phyloP scores from a whole-genome alignment of 805 yeast genomes.

The Cyberlindnera maritima region DNA sequence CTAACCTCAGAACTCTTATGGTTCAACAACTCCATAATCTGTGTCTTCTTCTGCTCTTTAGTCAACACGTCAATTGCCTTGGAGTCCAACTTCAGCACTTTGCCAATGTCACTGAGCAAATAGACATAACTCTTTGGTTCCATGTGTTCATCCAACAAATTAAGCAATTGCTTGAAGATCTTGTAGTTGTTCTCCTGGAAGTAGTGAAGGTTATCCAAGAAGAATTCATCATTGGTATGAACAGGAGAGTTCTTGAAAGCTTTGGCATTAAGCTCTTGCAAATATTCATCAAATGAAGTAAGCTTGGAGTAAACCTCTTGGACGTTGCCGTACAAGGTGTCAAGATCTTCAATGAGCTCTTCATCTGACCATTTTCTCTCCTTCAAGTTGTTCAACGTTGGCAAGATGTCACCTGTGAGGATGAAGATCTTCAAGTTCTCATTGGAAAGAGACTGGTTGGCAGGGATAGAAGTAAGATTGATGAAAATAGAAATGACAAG shows the following conservation, averaged over 20 bases:
- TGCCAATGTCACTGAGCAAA: constrained; percentile 64
- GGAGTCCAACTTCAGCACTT: constrained; percentile 58
- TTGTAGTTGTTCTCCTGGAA: constrained; percentile 81
- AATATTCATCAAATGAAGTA: constrained; percentile 91
- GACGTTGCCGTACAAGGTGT: constrained; percentile 53
- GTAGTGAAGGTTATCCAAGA: constrained; percentile 76
- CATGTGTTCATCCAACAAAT: constrained; percentile 42
- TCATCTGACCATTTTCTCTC: constrained; percentile 95
- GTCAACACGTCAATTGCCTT: constrained; percentile 55
- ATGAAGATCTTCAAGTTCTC: constrained; percentile 62
- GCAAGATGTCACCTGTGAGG: constrained; percentile 72
- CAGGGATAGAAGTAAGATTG: constrained; percentile 48
- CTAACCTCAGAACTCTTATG: constrained; percentile 82
- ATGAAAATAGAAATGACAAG: constrained; percentile 72
- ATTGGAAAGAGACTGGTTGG: constrained; percentile 34
- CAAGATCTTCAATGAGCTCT: constrained; percentile 76
- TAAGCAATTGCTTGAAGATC: constrained; percentile 59
- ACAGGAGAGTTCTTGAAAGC: constrained; percentile 88
- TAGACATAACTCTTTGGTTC: constrained; percentile 48
- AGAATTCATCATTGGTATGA: constrained; percentile 82
- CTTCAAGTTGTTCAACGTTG: constrained; percentile 62
- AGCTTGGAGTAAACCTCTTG: constrained; percentile 71
- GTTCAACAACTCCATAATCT: constrained; percentile 81
- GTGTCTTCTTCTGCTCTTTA: constrained; percentile 63
- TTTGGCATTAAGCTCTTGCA: constrained; percentile 77